Conservation (phyloP, 192 early-diverging fungal genomes). For the Haplosporangium gracile region DNA sequence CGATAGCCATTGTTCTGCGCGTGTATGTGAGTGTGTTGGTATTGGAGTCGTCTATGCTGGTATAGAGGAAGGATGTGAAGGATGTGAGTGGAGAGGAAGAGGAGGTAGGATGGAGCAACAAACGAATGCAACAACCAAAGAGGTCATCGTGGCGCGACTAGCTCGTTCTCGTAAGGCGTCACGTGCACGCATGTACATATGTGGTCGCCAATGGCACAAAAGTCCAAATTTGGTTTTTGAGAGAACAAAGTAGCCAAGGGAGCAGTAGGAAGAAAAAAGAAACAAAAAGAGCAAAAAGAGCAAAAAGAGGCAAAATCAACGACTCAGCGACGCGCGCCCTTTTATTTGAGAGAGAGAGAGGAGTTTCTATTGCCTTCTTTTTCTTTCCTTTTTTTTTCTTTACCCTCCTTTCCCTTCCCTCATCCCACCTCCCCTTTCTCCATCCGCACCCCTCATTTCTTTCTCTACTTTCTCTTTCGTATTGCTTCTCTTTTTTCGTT, state of each 20-base stretch:
- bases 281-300: neutral
- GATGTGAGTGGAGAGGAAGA: neutral
- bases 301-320: neutral
- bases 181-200: neutral
- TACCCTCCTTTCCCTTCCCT: neutral
- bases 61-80: neutral
- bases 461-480: neutral
- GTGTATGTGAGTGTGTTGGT: neutral
- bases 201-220: neutral
- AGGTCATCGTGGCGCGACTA: neutral
- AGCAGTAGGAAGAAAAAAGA: too few relatives aligned
- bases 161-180: neutral
- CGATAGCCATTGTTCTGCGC: constrained; percentile 61
- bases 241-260: too few relatives aligned
- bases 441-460: neutral
- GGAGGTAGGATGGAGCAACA: neutral
- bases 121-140: neutral
- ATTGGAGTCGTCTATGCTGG: neutral
- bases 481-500: neutral
- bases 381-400: constrained; percentile 10
- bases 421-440: neutral
- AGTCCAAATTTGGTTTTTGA: neutral
- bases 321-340: neutral
- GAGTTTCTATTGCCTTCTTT: constrained; percentile 2
- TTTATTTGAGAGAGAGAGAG: neutral